Base-by-base conservation (phyloP, 2,329 filamentous ascomycete species). In the Parasarocladium wereldwijsianum region DNA sequence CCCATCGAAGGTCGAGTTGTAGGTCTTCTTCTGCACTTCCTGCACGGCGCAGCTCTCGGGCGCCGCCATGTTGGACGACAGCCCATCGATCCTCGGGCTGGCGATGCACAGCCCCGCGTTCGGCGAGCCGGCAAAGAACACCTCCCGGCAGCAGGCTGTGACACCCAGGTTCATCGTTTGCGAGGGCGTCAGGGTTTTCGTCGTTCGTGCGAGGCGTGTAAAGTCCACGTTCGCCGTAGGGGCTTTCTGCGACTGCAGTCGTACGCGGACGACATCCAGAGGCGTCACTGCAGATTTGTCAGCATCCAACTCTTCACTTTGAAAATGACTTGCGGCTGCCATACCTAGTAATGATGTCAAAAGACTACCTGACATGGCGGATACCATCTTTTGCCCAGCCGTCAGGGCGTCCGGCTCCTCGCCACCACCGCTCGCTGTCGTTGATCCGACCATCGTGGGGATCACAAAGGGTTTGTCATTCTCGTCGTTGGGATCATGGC, bases 231-330 rank as follows among this genome's bases (percentile, higher is more conserved):
- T 51, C 42, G 67, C 59, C 34, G 52, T 47, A 37, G 64, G 53
- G 32, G 56, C 33, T 53, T 47, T 63, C 47, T 96, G 87, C 2
- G 90, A 87, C 55, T 98, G 90, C 32, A 93, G 65, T 37, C 90
- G 84, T 26, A 98, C 84, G 37, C 90, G 83, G 36, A 98, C 90
- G 38, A 98, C 90, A 49, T 98, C 90, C 31, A 98, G 76, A 26
- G 90, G 90, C 5, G 90, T 98, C 18, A 93, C 87, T 92, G 40
- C 7, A 34, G 13, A 14, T 10, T 17, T 21, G 14, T 15, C 10
- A 17, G 19, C 8, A 21, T n/a, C 8, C 8, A 21, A 13, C 13
- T 31, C 16, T 24, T 21, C n/a, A 30, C 12, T 17, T 20, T 31
- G 23, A 16, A 21, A 17, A 25, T n/a, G 23, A 23, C 21, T 34